These are phyloP conservation scores for Tardiomyces blankii DNA, from an alignment of 1,139 yeast genomes.

Conservation along the genomic window DNA sequence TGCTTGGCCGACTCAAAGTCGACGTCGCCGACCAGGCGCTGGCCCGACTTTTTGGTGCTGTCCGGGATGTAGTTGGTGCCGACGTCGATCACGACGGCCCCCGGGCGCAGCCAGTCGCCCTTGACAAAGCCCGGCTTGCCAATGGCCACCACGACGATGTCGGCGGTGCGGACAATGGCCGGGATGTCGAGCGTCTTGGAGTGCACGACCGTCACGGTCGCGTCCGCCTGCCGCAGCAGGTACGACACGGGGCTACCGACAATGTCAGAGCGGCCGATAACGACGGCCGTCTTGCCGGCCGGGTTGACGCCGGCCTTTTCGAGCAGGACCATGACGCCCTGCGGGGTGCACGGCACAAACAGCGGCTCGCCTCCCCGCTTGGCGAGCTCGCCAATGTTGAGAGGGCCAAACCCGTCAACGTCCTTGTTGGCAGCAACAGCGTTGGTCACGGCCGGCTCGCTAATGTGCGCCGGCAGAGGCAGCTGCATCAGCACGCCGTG, in stretches of 20 bases:
- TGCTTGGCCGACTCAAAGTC: constrained; percentile 59
- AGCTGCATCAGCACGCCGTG: constrained; percentile 89
- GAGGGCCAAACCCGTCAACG: constrained; percentile 92
- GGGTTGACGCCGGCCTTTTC: constrained; percentile 49
- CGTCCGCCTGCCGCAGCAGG: constrained; percentile 66
- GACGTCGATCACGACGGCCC: constrained; percentile 86
- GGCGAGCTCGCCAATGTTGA: constrained; percentile 83
- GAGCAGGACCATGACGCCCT: constrained; percentile 79
- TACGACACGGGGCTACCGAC: constrained; percentile 92
- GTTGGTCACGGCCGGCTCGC: constrained; percentile 68
- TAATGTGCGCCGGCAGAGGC: constrained; percentile 75
- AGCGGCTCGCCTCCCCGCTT: constrained; percentile 79
- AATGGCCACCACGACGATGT: constrained; percentile 84
- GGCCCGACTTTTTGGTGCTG: constrained; percentile 66
- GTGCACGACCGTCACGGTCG: constrained; percentile 82
- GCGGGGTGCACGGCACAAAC: constrained; percentile 93
- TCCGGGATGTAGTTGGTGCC: constrained; percentile 90
- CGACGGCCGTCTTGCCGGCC: constrained; percentile 82
- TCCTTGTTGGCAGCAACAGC: constrained; percentile 74
- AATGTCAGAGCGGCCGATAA: constrained; percentile 90
- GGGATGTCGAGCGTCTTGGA: constrained; percentile 59
- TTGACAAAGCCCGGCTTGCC: constrained; percentile 76
- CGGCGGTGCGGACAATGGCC: constrained; percentile 58
- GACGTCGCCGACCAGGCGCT: constrained; percentile 87
- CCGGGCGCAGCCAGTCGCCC: constrained; percentile 82